Base-by-base conservation (phyloP, 2,329 filamentous ascomycete species). In the Talaromyces sp. region DNA sequence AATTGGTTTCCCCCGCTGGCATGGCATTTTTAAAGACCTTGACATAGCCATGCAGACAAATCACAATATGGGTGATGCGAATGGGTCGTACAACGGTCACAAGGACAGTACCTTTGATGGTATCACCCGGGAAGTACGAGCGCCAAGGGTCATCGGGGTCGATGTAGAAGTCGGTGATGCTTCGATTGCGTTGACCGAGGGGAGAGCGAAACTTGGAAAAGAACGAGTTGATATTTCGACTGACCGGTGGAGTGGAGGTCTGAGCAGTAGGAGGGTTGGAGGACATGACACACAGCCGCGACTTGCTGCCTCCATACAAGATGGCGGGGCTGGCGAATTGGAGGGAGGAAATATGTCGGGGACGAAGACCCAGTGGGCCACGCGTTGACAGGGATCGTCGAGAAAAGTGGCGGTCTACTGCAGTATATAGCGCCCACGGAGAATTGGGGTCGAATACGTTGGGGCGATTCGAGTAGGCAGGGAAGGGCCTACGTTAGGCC, bases 21-120 rank as follows among this genome's bases (percentile, higher is more conserved):
- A 82, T 79, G 30, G 83, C 79, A 55, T 83, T 85, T 70, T 85
- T 86, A 71, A 81, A 86, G 14, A 87, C 85, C 66, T 86, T 85
- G 45, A 83, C 84, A 67, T 81, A 84, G 19, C 85, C 85, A 73
- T 86, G 83, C 55, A 87, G 71, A 62, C 81, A 83, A 29, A 87
- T 75, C 11, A 84, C 82, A 22, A 87, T 72, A 71, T 87, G 85
- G 8, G 85, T 87, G 55, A 87, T 81, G 49, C 84, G 76, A 56
- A 85, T 73, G 24, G 84, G 82, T 61, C 84, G 84, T 42, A 81
- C 70, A 39, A 86, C 80, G 52, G 82, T 84, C 58, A 87, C 71
- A 47, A 82, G 73, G 20, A 87, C 82, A 16, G 79, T 80, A 20
- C 85, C 85, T 54, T 79, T 83, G 49, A 87, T 80, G n/a, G 76